A percentile compares a stretch with the other conserved stretches of the same genome.
Evolutionary conservation across 257 asterid species (phyloP).

Genomic region (Rubia yunnanensis): DNA sequence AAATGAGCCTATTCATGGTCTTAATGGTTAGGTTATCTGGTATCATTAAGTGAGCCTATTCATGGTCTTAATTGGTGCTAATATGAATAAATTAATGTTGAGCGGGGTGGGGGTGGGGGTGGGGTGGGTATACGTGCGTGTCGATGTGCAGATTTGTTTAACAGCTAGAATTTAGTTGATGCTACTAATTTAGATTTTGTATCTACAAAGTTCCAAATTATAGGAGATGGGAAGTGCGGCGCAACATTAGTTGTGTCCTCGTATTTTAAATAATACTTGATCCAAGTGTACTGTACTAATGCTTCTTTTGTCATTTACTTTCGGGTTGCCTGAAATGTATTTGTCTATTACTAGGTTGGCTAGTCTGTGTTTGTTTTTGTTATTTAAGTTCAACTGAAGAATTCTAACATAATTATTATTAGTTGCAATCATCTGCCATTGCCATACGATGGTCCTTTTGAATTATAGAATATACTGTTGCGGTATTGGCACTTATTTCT

Average conservation of each 20-base stretch:
- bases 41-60: background rate
- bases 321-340: background rate
- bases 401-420: background rate
- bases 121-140: background rate
- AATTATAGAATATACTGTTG: background rate
- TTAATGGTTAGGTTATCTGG: background rate
- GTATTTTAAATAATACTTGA: background rate
- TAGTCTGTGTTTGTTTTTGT: background rate
- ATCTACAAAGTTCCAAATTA: background rate
- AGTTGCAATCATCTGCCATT: slow-evolving; percentile 1
- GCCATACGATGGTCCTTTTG: background rate
- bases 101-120: background rate
- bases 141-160: too few relatives aligned
- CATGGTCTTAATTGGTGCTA: background rate
- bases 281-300: background rate
- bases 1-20: background rate
- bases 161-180: background rate
- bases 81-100: background rate
- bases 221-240: background rate
- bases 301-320: background rate
- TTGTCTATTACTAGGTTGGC: background rate
- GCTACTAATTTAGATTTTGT: background rate
- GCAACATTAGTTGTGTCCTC: background rate
- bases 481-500: background rate
- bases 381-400: background rate